Evolutionary conservation across 768 basidiomycete genomes (phyloP).

Genomic region (Lactarius psammicola): DNA sequence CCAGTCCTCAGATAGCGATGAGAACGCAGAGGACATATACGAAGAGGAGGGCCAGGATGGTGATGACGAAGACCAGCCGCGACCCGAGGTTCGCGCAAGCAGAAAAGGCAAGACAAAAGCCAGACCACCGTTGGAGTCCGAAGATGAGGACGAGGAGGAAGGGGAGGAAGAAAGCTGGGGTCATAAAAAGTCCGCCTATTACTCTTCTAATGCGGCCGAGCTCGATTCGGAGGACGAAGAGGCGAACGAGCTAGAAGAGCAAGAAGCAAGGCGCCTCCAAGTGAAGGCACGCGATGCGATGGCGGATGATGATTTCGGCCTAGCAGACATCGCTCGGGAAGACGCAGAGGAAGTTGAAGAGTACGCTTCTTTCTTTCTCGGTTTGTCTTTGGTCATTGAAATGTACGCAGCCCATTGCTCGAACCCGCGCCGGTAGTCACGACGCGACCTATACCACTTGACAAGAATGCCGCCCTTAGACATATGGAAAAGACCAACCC

Average conservation of each 20-base stretch:
- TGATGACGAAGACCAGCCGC: slow-evolving; percentile 22
- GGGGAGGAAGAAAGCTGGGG: slow-evolving; percentile 80
- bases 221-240: slow-evolving; percentile 88
- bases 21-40: slow-evolving; percentile 45
- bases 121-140: slow-evolving; percentile 25
- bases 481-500: slow-evolving; percentile 74
- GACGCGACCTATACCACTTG: slow-evolving; percentile 45
- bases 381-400: not conserved
- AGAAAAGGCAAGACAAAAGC: slow-evolving; percentile 32
- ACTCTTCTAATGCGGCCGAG: slow-evolving; percentile 78
- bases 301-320: slow-evolving; percentile 79
- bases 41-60: slow-evolving; percentile 39
- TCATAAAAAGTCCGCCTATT: slow-evolving; percentile 73
- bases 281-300: slow-evolving; percentile 67
- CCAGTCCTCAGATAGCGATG: slow-evolving; percentile 44
- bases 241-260: slow-evolving; percentile 82
- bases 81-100: slow-evolving; percentile 30
- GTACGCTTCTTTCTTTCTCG: slow-evolving; percentile 12
- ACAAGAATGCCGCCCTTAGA: slow-evolving; percentile 58
- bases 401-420: slow-evolving; percentile 37
- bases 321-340: slow-evolving; percentile 56
- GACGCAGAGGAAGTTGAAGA: slow-evolving; percentile 32
- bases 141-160: slow-evolving; percentile 33
- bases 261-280: slow-evolving; percentile 81
- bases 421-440: slow-evolving; percentile 40